A percentile compares a stretch with the other conserved stretches of the same genome.
phyloP scores from a whole-genome alignment of 495 filamentous ascomycete species.

The Schizothecium vesticola region DNA sequence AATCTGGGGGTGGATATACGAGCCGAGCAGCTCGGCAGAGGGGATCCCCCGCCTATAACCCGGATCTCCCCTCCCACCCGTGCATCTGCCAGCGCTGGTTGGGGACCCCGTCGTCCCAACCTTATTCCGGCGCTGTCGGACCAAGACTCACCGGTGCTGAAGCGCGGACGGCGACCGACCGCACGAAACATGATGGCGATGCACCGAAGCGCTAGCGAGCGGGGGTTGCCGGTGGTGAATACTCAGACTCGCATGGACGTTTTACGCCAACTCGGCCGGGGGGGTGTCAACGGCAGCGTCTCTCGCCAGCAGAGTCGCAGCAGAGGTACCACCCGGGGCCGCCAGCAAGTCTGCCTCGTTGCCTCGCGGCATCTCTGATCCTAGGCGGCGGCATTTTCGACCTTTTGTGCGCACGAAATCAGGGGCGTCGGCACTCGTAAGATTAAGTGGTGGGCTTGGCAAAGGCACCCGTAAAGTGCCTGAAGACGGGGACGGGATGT shows the following conservation, averaged over 20 bases:
- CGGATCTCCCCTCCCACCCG: slow-evolving; percentile 21
- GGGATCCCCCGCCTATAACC: slow-evolving; percentile 18
- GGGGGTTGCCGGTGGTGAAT: neutral
- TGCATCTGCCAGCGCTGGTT: slow-evolving; percentile 9
- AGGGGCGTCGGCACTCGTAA: neutral
- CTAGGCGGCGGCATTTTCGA: neutral
- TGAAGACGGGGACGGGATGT: neutral
- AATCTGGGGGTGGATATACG: slow-evolving; percentile 16
- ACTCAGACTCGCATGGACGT: neutral
- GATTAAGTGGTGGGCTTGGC: neutral
- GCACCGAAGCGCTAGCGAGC: neutral
- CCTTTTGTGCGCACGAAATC: neutral
- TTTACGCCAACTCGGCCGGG: neutral
- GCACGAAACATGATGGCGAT: neutral
- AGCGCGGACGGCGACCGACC: neutral
- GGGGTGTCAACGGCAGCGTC: neutral
- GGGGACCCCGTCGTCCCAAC: neutral
- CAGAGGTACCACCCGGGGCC: neutral
- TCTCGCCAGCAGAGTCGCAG: neutral
- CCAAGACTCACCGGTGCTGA: neutral
- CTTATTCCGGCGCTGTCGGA: neutral
- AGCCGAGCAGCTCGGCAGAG: slow-evolving; percentile 17
- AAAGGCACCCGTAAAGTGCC: neutral
- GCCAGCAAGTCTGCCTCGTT: neutral
- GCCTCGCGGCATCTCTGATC: neutral